Base-by-base conservation (phyloP, 768 basidiomycete species). In the Podaxis carcinomalis region DNA sequence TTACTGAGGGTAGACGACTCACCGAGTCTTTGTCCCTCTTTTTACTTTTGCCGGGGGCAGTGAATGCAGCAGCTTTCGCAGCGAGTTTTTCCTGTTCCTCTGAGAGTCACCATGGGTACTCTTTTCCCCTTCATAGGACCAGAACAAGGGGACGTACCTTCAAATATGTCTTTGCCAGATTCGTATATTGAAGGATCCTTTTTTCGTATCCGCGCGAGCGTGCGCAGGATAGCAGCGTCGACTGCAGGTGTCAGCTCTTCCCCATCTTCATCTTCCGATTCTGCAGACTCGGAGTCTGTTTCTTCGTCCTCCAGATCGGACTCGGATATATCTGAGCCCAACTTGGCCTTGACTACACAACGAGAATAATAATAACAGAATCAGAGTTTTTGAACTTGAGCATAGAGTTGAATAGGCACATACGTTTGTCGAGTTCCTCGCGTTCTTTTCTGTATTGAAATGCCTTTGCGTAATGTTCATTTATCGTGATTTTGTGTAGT, bases 151-250 rank as follows among this genome's bases (percentile, higher is more conserved):
- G 4, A 57, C 63, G 25, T 14, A 93, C 93, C 92, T 71, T 92
- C 85, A 66, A 95, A 93, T 0, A 98, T 85, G 62, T 83, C 76
- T 62, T 84, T 86, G 13, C 77, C 80, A 0, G 75, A 70, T 62
- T 92, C 80, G 68, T 99, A 98, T 32, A 99, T 96, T 0, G 77
- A 81, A 0, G 95, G 93, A 69, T 95, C 93, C 66, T 83, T 89
- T 57, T 82, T 80, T 70, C 85, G 84, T 58, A 98, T 97, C 66
- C 88, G 83, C 0, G 89, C 92, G 7, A 99, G 79, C 0, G 94
- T 98, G 51, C 93, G 80, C 42, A 98, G 80, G 67, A 98, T 97
- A 19, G 97, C 97, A 47, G 87, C 97, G 68, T 98, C 96, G 53
- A 98, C 85, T 0, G 88, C 88, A 3, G 95, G 94, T 0, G 95